A percentile compares a stretch with the other conserved stretches of the same genome.
phyloP scores from a whole-genome alignment of 495 filamentous ascomycete species.

The Annulohypoxylon bovei region DNA sequence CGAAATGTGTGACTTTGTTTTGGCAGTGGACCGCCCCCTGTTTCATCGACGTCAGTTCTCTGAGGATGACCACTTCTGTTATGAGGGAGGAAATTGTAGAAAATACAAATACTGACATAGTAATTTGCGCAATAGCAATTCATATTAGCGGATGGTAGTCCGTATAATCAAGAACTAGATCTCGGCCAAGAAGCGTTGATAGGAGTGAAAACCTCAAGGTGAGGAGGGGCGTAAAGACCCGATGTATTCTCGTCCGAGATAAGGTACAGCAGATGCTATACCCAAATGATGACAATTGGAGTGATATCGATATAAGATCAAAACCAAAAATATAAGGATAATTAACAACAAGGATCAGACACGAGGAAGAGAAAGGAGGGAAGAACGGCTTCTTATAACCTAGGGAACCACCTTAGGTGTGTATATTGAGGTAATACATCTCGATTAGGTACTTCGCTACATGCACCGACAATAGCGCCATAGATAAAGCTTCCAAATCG shows the following conservation, averaged over 20 bases:
- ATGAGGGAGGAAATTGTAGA: neutral
- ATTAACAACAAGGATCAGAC: neutral
- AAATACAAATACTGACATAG: constrained; percentile 60
- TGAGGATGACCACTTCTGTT: neutral
- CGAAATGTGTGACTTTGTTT: constrained; percentile 57
- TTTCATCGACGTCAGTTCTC: constrained; percentile 19
- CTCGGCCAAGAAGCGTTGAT: neutral
- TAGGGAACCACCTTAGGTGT: neutral
- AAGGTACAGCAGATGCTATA: neutral
- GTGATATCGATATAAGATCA: neutral
- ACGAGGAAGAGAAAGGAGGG: neutral
- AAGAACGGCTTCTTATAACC: constrained; percentile 15
- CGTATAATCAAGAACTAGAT: neutral
- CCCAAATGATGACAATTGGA: neutral
- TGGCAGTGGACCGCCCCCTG: constrained; percentile 58
- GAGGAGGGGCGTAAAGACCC: neutral
- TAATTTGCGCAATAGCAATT: constrained; percentile 64
- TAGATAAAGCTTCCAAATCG: neutral
- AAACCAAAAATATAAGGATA: neutral
- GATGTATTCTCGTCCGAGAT: neutral
- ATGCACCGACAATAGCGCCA: neutral
- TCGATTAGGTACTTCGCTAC: neutral
- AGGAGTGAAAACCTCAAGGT: neutral
- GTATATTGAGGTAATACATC: constrained; percentile 1
- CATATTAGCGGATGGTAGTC: constrained; percentile 39